Percentiles rank a stretch among this genome's conserved stretches.
Evolutionary conservation across 148 eudicot genomes (phyloP).

Genomic region (Chenopodium suecicum): DNA sequence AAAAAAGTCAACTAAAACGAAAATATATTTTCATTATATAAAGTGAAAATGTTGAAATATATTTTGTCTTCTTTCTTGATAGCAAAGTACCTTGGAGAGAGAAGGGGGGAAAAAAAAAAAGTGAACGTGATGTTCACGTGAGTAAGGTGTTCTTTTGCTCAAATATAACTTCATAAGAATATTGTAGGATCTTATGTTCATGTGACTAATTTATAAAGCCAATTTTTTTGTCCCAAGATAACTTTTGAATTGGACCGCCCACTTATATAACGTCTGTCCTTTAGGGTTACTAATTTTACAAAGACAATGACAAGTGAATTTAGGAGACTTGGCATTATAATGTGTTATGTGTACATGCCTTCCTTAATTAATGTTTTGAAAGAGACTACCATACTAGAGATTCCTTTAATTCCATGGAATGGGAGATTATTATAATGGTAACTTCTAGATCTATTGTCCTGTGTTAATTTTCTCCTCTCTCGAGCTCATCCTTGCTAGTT

Average conservation of each 20-base stretch:
- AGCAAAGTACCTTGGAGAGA: background rate
- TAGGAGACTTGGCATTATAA: conserved; percentile 4
- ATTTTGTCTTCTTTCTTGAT: background rate
- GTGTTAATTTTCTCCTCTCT: too few relatives aligned
- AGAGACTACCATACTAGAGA: too few relatives aligned
- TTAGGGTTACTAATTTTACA: conserved; percentile 3
- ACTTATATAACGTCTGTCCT: background rate
- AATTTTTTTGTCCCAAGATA: background rate
- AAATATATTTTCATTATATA: background rate
- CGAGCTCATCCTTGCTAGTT: too few relatives aligned
- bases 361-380: background rate
- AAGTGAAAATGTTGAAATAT: too few relatives aligned
- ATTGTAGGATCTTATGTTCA: conserved; percentile 20
- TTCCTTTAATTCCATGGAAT: too few relatives aligned
- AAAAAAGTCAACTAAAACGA: background rate
- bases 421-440: too few relatives aligned
- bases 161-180: background rate
- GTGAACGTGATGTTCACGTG: conserved; percentile 36
- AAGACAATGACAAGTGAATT: conserved; percentile 25
- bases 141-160: background rate
- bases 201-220: conserved; percentile 22
- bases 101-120: background rate
- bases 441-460: too few relatives aligned
- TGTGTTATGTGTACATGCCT: background rate
- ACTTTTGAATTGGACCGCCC: conserved; percentile 24